Conservation (phyloP, 371 early-diverging fungal genomes). For the Syncephalastrum monosporum region DNA sequence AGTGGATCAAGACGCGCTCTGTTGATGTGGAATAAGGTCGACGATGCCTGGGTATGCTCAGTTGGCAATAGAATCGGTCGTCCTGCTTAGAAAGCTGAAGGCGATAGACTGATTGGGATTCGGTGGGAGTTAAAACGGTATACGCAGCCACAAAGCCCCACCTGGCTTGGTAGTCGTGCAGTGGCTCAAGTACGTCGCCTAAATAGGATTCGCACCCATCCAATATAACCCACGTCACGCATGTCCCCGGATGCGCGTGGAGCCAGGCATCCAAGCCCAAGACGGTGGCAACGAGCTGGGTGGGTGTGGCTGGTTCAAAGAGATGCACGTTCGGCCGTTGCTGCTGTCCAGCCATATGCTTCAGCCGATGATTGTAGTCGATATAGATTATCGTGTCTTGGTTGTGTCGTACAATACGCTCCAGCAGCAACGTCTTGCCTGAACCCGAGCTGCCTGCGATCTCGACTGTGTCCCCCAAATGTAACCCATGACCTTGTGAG, state of each 20-base stretch:
- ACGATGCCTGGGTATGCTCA: too few relatives aligned
- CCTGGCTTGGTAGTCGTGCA: too few relatives aligned
- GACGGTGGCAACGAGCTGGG: conserved; percentile 7
- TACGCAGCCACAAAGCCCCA: too few relatives aligned
- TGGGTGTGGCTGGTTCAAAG: conserved; percentile 17
- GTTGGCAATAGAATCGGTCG: too few relatives aligned
- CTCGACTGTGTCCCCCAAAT: conserved; percentile 17
- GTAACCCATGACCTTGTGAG: conserved; percentile 3
- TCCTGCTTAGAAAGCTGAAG: too few relatives aligned
- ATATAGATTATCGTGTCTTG: conserved; percentile 18
- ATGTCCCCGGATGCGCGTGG: conserved; percentile 14
- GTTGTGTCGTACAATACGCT: conserved; percentile 10
- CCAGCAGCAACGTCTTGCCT: conserved; percentile 19
- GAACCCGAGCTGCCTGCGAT: conserved; percentile 23
- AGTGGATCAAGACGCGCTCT: too few relatives aligned
- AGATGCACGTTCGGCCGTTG: conserved; percentile 18
- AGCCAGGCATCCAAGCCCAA: conserved; percentile 24
- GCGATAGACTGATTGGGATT: too few relatives aligned
- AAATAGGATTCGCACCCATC: too few relatives aligned
- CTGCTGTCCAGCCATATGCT: background rate
- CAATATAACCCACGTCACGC: conserved; percentile 17
- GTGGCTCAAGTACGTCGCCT: too few relatives aligned
- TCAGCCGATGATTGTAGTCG: conserved; percentile 24
- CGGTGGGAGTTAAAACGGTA: too few relatives aligned
- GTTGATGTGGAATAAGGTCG: too few relatives aligned